Evolutionary conservation across 805 yeast genomes (phyloP).

Genomic region (Spencermartinsiella europaea): DNA sequence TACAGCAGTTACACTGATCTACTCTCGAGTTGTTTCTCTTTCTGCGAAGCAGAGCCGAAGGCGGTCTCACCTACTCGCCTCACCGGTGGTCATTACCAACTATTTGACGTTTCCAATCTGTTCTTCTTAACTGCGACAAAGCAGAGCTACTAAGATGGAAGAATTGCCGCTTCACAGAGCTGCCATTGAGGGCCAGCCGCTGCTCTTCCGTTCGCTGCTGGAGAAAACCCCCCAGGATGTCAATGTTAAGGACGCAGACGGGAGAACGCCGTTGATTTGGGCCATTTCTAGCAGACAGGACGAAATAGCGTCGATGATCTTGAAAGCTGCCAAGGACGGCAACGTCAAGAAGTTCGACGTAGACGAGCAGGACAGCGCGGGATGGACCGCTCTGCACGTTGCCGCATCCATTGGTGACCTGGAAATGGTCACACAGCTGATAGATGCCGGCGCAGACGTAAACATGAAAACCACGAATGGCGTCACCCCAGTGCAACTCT

Average conservation of each 20-base stretch:
- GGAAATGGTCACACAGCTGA: constrained; percentile 44
- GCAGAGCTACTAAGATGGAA: too few relatives aligned
- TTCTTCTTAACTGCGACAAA: too few relatives aligned
- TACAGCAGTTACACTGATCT: too few relatives aligned
- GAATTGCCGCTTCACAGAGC: constrained; percentile 39
- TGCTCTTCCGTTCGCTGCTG: constrained; percentile 48
- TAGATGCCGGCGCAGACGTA: constrained; percentile 52
- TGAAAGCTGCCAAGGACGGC: constrained; percentile 34
- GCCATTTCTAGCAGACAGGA: constrained; percentile 62
- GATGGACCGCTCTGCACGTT: constrained; percentile 87
- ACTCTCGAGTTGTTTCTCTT: too few relatives aligned
- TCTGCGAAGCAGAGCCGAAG: too few relatives aligned
- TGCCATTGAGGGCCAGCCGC: constrained; percentile 53
- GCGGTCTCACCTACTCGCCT: too few relatives aligned
- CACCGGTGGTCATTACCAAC: too few relatives aligned
- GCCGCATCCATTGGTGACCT: constrained; percentile 70
- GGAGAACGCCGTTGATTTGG: constrained; percentile 83
- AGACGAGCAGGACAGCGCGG: constrained; percentile 70
- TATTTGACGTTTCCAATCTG: too few relatives aligned
- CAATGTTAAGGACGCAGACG: constrained; percentile 57
- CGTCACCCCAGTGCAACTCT: constrained; percentile 68
- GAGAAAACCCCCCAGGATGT: constrained; percentile 46
- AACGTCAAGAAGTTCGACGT: constrained; percentile 41
- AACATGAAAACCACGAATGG: constrained; percentile 62
- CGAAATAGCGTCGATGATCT: constrained; percentile 46